Percentiles rank a stretch among this genome's conserved stretches.
Conservation (phyloP, 345 rosid genomes). For the Hypericum androsaemum region DNA sequence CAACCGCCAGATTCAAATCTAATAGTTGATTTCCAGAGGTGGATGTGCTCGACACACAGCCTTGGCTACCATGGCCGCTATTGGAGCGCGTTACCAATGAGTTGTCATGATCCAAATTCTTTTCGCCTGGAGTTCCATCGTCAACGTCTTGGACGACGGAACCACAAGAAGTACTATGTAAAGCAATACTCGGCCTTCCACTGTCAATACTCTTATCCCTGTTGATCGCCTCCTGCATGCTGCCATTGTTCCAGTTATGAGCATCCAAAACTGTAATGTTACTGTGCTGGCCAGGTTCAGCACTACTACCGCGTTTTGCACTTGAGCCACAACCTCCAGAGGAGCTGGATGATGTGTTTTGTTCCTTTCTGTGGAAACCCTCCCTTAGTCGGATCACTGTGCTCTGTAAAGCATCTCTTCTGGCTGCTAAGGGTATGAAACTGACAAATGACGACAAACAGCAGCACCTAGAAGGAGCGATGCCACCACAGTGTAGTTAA, state of each 20-base stretch:
- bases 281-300: conserved; percentile 64
- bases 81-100: conserved; percentile 57
- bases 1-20: conserved; percentile 80
- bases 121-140: conserved; percentile 56
- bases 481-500: conserved; percentile 92
- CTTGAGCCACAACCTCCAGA: conserved; percentile 99
- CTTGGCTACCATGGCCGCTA: conserved; percentile 88
- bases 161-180: conserved; percentile 84
- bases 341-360: conserved; percentile 84
- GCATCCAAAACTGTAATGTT: conserved; percentile 49
- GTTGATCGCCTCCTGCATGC: conserved; percentile 71
- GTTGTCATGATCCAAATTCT: conserved; percentile 50
- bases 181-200: conserved; percentile 85
- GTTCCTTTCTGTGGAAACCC: conserved; percentile 90
- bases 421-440: conserved; percentile 84
- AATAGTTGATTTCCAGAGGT: conserved; percentile 67
- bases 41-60: conserved; percentile 86
- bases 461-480: conserved; percentile 92
- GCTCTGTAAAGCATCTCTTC: conserved; percentile 92
- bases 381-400: conserved; percentile 96
- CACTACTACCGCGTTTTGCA: conserved; percentile 80
- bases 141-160: conserved; percentile 83
- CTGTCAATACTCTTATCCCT: conserved; percentile 96
- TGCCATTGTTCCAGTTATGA: conserved; percentile 48
- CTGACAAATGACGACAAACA: conserved; percentile 84